Evolutionary conservation across 495 filamentous ascomycete genomes (phyloP).

Genomic region (Evansstolkia leycettana): DNA sequence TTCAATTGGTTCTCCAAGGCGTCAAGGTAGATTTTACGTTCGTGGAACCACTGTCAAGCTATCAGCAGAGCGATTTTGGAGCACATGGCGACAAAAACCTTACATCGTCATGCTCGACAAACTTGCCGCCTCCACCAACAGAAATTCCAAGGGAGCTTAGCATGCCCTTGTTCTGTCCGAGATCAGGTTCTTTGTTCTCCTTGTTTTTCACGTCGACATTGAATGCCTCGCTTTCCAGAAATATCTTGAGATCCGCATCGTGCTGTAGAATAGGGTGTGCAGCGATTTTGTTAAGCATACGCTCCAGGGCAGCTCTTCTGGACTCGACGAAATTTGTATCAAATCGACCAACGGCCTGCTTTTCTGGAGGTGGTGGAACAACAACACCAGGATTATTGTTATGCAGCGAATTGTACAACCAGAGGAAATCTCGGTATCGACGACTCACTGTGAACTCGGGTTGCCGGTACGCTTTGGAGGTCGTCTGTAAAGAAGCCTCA

Average conservation of each 20-base stretch:
- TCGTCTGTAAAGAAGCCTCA: conserved; percentile 43
- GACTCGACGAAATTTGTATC: conserved; percentile 96
- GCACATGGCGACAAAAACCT: conserved; percentile 22
- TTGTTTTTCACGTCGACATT: conserved; percentile 96
- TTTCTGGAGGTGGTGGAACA: conserved; percentile 92
- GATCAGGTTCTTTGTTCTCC: conserved; percentile 75
- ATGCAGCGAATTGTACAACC: conserved; percentile 91
- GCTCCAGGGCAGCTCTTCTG: conserved; percentile 75
- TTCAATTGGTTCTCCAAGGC: conserved; percentile 92
- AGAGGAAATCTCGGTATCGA: conserved; percentile 91
- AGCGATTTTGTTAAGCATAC: conserved; percentile 94
- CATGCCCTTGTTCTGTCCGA: conserved; percentile 87
- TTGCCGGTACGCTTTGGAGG: conserved; percentile 88
- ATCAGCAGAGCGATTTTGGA: conserved; percentile 2
- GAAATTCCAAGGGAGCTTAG: conserved; percentile 71
- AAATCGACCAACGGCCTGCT: conserved; percentile 92
- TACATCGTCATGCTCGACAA: conserved; percentile 96
- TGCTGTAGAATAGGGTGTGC: conserved; percentile 84
- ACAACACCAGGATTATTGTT: conserved; percentile 90
- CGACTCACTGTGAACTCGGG: conserved; percentile 84
- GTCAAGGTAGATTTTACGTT: conserved; percentile 86
- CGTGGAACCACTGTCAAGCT: conserved; percentile 80
- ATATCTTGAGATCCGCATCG: conserved; percentile 87
- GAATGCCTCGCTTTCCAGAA: conserved; percentile 90
- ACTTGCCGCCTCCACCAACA: conserved; percentile 66